Base-by-base conservation (phyloP, 1,139 yeast genomes). In the Citeromyces siamensis region DNA sequence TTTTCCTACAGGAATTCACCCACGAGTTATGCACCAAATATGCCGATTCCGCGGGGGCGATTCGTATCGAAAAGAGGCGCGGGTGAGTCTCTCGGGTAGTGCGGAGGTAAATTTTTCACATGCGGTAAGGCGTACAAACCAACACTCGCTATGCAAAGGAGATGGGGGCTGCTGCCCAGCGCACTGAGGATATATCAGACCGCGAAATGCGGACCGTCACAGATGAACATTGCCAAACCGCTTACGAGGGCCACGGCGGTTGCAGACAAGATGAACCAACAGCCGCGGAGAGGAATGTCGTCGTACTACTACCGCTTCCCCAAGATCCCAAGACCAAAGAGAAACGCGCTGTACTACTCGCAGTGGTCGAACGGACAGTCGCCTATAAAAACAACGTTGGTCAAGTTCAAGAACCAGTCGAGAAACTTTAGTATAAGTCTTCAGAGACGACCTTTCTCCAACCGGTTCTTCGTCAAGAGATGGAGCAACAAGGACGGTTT, bases 281-380 rank as follows among this genome's bases (percentile, higher is more conserved):
- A 37, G 14, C 37, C 41, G 4, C 28, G 34, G 16, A 33, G 37
- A 9, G 36, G 34, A 31, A 35, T 32, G 34, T 17, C 42, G 28
- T 33, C 44, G 7, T 50, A 49, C 35, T 64, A 62, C 42, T 68
- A 70, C 45, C 64, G 60, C 18, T 72, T 76, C 47, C 80, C 83
- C 2, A 62, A 64, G 42, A 71, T 76, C 38, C 82, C 84, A 2
- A 61, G 82, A 42, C 82, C 84, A 5, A 74, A 72, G 52, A 56
- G 82, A 42, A 71, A 68, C 41, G 67, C 68, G 4, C 59, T 72
- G 37, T 74, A 74, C 51, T 73, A 74, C 55, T 66, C 72, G 32
- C 59, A 55, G 27, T 65, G 65, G 72, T 49, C 56, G 46, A 26
- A 26, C 31, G 31, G 31, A 4, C 46, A 36, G 48, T 50, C 6